These are phyloP conservation scores for Glarea lozoyensis DNA, from an alignment of 495 filamentous ascomycete genomes.

Conservation along the genomic window DNA sequence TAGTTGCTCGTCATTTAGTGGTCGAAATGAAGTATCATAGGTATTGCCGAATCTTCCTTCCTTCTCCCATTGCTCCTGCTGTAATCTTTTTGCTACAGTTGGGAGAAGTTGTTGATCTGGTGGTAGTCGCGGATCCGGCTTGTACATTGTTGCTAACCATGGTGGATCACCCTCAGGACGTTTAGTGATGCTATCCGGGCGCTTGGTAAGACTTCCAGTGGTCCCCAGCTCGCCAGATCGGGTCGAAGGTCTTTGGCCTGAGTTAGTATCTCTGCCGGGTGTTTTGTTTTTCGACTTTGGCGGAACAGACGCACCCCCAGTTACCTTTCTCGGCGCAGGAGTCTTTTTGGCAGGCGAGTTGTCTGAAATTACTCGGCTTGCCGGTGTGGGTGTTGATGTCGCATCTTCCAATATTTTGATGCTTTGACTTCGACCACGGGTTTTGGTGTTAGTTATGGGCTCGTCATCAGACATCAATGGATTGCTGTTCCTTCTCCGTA, in stretches of 20 bases:
- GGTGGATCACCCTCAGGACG: constrained; percentile 91
- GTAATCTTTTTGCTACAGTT: constrained; percentile 82
- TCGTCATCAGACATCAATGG: constrained; percentile 53
- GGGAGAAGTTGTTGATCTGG: constrained; percentile 93
- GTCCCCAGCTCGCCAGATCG: constrained; percentile 36
- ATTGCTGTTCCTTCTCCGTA: constrained; percentile 51
- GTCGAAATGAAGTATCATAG: constrained; percentile 77
- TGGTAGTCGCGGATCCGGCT: constrained; percentile 87
- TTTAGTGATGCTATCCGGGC: too few species aligned
- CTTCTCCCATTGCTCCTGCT: constrained; percentile 91
- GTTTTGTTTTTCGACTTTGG: constrained; percentile 57
- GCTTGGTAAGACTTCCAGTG: constrained; percentile 24
- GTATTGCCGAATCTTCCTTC: constrained; percentile 74
- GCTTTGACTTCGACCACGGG: constrained; percentile 63
- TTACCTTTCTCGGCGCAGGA: constrained; percentile 28
- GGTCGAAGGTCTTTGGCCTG: constrained; percentile 35
- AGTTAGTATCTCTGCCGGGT: constrained; percentile 23
- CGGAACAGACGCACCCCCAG: constrained; percentile 30
- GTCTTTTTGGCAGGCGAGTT: constrained; percentile 36
- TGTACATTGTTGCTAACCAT: constrained; percentile 91
- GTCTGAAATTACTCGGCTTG: constrained; percentile 32
- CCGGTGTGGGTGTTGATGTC: constrained; percentile 36
- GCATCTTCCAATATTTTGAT: constrained; percentile 47
- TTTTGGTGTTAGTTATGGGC: constrained; percentile 42
- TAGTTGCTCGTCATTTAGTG: constrained; percentile 49